Evolutionary conservation across 495 filamentous ascomycete species (phyloP).

Genomic region (Penicillium bovifimosum): DNA sequence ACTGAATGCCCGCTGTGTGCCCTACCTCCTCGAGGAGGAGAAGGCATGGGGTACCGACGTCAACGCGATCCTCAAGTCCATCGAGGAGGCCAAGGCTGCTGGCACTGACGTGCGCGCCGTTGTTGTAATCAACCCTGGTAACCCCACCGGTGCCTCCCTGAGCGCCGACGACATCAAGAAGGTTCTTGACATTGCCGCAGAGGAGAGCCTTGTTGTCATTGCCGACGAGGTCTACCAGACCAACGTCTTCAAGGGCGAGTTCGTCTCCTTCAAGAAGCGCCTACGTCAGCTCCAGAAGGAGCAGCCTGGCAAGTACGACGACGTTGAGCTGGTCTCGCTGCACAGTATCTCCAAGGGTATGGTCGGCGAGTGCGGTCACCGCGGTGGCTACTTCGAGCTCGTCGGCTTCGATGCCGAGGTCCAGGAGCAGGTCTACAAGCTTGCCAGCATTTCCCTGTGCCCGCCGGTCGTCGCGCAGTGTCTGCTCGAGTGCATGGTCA

Average conservation of each 20-base stretch:
- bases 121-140: constrained; percentile 96
- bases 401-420: constrained; percentile 82
- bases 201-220: constrained; percentile 81
- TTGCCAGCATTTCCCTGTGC: constrained; percentile 91
- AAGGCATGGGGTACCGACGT: constrained; percentile 84
- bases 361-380: constrained; percentile 96
- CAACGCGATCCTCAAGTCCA: constrained; percentile 60
- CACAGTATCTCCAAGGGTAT: constrained; percentile 93
- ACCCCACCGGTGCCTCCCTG: constrained; percentile 89
- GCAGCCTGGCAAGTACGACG: constrained; percentile 66
- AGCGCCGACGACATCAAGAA: constrained; percentile 68
- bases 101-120: constrained; percentile 86
- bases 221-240: constrained; percentile 99
- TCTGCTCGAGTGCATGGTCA: constrained; percentile 93
- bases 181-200: constrained; percentile 77
- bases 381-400: constrained; percentile 95
- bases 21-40: constrained; percentile 85
- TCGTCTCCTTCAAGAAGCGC: constrained; percentile 89
- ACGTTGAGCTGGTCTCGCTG: constrained; percentile 79
- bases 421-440: constrained; percentile 94
- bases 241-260: constrained; percentile 90
- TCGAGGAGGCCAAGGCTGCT: constrained; percentile 62
- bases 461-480: constrained; percentile 94
- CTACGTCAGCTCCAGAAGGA: constrained; percentile 79
- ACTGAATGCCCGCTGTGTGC: constrained; percentile 79